Evolutionary conservation across 257 asterid genomes (phyloP), one percentile per base, ranked within the genome.

Genomic region (Mentha longifolia): DNA sequence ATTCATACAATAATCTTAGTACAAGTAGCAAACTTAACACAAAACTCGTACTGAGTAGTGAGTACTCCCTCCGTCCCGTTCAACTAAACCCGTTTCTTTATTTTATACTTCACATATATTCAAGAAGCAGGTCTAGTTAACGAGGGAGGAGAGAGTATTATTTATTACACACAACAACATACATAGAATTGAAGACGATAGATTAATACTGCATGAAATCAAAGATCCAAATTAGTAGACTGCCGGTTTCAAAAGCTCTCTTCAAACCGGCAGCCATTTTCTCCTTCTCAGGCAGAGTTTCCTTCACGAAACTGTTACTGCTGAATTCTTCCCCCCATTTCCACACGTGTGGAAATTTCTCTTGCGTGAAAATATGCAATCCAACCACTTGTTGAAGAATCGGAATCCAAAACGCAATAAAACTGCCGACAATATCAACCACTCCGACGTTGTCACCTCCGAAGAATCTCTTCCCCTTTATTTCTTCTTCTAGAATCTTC

Each of bases 401-500:
- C 59, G 65, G 62, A 30, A 47, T 4, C 85, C 85, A 79, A 11
- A 66, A 63, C 0, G 76, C 89, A 1, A 85, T 9, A 64, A 61
- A 67, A 63, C 45, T 84, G 1, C 73, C 84, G 25, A 47, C 67
- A 2, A 89, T 66, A 45, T 87, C 93, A 25, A 80, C 76, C 1
- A 80, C 4, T 11, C 92, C 91, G 50, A 87, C 59, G 0, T 45
- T 54, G 20, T 85, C 93, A 37, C 91, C 96, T 1, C 89, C 92
- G 3, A 86, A 89, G 61, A 83, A 86, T 37, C 80, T 86, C 63
- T 85, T 82, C 4, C 79, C 87, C 15, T 78, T 52, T 0, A 85
- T 64, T 60, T 85, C 82, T 9, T 52, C 56, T 6, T 89, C 89
- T 0, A 85, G 71, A 70, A 80, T 10, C 52, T 64, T 70, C 37